Percentiles rank a stretch among this genome's conserved stretches.
Conservation (phyloP, 2,329 filamentous ascomycete genomes). For the Didymella sp. region DNA sequence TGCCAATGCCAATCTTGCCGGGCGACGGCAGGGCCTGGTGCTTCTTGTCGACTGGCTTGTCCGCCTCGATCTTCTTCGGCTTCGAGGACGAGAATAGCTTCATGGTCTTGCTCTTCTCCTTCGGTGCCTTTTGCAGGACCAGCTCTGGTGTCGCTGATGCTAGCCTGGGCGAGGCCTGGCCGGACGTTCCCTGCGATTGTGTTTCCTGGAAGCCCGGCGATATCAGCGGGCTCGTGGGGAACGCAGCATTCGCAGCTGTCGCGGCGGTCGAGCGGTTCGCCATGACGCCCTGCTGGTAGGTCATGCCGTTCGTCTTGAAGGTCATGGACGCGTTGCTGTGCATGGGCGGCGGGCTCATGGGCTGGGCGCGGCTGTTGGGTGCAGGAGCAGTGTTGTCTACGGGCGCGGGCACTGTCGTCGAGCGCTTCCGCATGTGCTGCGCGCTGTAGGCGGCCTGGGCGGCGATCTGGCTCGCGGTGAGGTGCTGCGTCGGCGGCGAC, state of each 20-base stretch:
- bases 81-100: conserved; percentile 74
- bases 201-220: conserved; percentile 49
- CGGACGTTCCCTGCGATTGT: conserved; percentile 23
- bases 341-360: conserved; percentile 65
- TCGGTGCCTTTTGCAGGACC: conserved; percentile 68
- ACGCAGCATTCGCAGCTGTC: conserved; percentile 75
- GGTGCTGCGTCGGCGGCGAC: conserved; percentile 54
- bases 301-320: conserved; percentile 52
- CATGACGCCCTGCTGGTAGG: conserved; percentile 68
- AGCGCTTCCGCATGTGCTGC: conserved; percentile 67
- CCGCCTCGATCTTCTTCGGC: conserved; percentile 75
- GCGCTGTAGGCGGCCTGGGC: conserved; percentile 75
- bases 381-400: conserved; percentile 38
- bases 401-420: conserved; percentile 72
- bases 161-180: conserved; percentile 45
- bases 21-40: conserved; percentile 75
- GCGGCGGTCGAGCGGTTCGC: conserved; percentile 70
- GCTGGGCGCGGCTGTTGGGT: conserved; percentile 46
- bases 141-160: conserved; percentile 30
- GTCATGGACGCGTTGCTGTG: conserved; percentile 39
- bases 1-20: conserved; percentile 67
- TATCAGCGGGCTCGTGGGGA: conserved; percentile 66
- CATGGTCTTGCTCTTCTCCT: conserved; percentile 78
- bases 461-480: conserved; percentile 77
- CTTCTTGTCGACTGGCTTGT: conserved; percentile 66